phyloP scores from a whole-genome alignment of 805 yeast species.

The Yarrowia sp. region DNA sequence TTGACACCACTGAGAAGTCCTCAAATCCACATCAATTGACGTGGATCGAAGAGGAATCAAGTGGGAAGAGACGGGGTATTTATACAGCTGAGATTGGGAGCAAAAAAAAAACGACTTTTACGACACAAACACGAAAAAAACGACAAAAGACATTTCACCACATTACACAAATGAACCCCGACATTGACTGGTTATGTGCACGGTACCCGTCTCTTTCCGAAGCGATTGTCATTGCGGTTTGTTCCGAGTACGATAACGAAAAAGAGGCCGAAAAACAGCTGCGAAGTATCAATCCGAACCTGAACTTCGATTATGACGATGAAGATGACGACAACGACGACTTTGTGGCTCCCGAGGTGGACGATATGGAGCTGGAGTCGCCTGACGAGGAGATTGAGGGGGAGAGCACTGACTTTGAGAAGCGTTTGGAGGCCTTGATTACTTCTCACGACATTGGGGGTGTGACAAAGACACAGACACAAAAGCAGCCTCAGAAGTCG shows the following conservation, averaged over 20 bases:
- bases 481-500: neutral
- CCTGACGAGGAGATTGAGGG: neutral
- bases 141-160: no score
- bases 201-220: neutral
- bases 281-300: neutral
- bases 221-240: neutral
- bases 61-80: no score
- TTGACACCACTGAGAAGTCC: no score
- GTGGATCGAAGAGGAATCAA: no score
- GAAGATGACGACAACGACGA: neutral
- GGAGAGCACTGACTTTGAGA: neutral
- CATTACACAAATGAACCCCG: neutral
- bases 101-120: neutral
- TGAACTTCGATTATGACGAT: neutral
- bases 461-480: neutral
- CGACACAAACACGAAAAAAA: neutral
- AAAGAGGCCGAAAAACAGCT: neutral
- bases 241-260: constrained; percentile 5
- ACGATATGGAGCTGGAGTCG: neutral
- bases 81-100: no score
- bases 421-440: neutral
- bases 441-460: neutral
- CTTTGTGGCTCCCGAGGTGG: neutral
- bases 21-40: no score
- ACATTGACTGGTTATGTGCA: constrained; percentile 10